These are phyloP conservation scores for Coccinonectria pachysandricola DNA, from an alignment of 2,329 filamentous ascomycete species.

Conservation along the genomic window DNA sequence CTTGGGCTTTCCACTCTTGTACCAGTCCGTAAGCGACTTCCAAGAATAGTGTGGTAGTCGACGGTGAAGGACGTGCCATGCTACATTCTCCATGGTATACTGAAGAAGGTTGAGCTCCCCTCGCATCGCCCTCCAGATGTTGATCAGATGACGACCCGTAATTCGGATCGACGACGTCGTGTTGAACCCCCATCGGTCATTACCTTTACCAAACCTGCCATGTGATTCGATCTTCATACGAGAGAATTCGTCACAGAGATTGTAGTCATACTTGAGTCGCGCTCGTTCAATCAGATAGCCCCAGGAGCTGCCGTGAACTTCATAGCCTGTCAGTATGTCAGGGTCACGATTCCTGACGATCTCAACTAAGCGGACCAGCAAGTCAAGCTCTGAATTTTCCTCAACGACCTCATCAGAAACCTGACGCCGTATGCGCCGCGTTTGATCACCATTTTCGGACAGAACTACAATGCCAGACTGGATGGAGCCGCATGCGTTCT, in stretches of 20 bases:
- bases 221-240: constrained; percentile 77
- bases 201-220: constrained; percentile 75
- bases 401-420: constrained; percentile 55
- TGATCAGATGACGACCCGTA: constrained; percentile 93
- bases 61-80: constrained; percentile 78
- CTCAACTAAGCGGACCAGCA: constrained; percentile 77
- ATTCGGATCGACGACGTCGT: constrained; percentile 85
- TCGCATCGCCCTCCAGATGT: constrained; percentile 93
- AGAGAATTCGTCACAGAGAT: constrained; percentile 85
- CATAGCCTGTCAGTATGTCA: constrained; percentile 88
- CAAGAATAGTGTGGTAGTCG: constrained; percentile 83
- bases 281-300: constrained; percentile 91
- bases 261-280: constrained; percentile 74
- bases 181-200: constrained; percentile 87
- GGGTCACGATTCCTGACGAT: constrained; percentile 79
- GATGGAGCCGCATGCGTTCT: constrained; percentile 35
- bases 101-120: constrained; percentile 85
- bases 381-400: constrained; percentile 71
- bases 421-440: constrained; percentile 51
- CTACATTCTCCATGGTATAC: constrained; percentile 94
- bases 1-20: constrained; percentile 53
- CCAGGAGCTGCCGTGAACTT: constrained; percentile 90
- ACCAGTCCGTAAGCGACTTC: constrained; percentile 73
- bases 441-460: constrained; percentile 49
- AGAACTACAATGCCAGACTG: constrained; percentile 65